Conservation (phyloP, 805 yeast species). For the Lipomyces sp. region DNA sequence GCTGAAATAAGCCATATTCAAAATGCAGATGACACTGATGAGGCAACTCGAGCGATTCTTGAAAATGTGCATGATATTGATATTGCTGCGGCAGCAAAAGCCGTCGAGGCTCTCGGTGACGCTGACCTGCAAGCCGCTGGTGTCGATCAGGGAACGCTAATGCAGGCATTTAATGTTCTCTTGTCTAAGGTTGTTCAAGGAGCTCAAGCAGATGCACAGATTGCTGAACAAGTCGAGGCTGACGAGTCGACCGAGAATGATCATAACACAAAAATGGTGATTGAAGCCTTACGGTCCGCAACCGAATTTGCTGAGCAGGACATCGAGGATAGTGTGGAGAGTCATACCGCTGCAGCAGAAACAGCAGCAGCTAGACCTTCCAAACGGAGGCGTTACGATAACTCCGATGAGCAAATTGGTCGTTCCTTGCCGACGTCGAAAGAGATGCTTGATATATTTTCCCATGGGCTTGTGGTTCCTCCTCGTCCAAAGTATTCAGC, state of each 20-base stretch:
- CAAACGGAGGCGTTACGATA: no score
- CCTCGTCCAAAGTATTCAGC: not conserved
- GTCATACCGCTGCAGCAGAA: no score
- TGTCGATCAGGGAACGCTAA: conserved; percentile 4
- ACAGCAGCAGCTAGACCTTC: no score
- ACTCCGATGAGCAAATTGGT: no score
- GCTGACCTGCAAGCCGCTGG: conserved; percentile 7
- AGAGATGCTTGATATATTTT: no score
- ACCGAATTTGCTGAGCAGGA: no score
- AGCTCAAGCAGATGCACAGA: not conserved
- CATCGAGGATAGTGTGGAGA: no score
- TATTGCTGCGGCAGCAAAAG: not conserved
- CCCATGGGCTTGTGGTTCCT: no score
- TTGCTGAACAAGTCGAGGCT: not conserved
- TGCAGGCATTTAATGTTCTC: conserved; percentile 5
- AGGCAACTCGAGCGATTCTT: not conserved
- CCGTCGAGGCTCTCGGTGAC: conserved; percentile 3
- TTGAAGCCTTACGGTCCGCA: no score
- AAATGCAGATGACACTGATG: conserved; percentile 1
- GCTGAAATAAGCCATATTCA: not conserved
- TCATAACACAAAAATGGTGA: no score
- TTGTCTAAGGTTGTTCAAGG: conserved; percentile 2
- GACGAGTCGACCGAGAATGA: not conserved
- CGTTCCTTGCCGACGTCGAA: no score
- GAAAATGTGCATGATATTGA: conserved; percentile 3